Percentiles rank a stretch among this genome's conserved stretches.
phyloP scores from a whole-genome alignment of 2,329 filamentous ascomycete genomes.

The Aspergillus nomiae region DNA sequence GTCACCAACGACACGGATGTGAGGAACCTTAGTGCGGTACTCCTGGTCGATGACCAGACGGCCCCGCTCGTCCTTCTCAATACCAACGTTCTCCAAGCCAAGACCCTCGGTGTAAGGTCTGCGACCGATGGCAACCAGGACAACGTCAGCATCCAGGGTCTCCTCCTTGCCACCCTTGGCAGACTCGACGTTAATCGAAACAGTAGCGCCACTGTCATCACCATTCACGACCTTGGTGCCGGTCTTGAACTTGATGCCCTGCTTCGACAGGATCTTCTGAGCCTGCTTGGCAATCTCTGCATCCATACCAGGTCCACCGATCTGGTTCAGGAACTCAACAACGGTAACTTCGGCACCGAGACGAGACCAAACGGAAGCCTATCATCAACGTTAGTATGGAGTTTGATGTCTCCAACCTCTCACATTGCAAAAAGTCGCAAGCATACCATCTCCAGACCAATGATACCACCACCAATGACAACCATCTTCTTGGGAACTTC shows the following conservation, averaged over 20 bases:
- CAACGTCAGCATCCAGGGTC: conserved; percentile 87
- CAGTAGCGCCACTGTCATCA: conserved; percentile 73
- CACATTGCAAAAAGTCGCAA: neutral
- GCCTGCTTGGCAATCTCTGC: conserved; percentile 84
- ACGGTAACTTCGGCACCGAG: conserved; percentile 94
- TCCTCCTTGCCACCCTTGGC: conserved; percentile 96
- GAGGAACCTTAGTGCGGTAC: conserved; percentile 95
- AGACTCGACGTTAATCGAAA: conserved; percentile 84
- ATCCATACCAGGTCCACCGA: conserved; percentile 98
- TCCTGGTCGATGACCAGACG: conserved; percentile 97
- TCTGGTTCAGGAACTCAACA: conserved; percentile 93
- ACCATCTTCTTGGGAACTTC: conserved; percentile 95
- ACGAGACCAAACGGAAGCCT: conserved; percentile 91
- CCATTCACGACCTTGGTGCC: conserved; percentile 92
- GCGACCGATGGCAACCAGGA: conserved; percentile 94
- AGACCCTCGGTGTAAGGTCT: conserved; percentile 91
- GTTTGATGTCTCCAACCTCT: neutral
- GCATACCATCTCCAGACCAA: conserved; percentile 91
- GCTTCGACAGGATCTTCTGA: conserved; percentile 92
- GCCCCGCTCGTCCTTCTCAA: conserved; percentile 76
- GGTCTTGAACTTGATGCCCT: conserved; percentile 97
- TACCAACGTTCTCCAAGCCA: conserved; percentile 86
- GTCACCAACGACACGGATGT: conserved; percentile 96
- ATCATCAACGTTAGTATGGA: conserved; percentile 8
- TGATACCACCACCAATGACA: conserved; percentile 97